Evolutionary conservation across 2,329 filamentous ascomycete species (phyloP), one percentile per base, ranked within the genome.

Genomic region (Trichoderma sp.): DNA sequence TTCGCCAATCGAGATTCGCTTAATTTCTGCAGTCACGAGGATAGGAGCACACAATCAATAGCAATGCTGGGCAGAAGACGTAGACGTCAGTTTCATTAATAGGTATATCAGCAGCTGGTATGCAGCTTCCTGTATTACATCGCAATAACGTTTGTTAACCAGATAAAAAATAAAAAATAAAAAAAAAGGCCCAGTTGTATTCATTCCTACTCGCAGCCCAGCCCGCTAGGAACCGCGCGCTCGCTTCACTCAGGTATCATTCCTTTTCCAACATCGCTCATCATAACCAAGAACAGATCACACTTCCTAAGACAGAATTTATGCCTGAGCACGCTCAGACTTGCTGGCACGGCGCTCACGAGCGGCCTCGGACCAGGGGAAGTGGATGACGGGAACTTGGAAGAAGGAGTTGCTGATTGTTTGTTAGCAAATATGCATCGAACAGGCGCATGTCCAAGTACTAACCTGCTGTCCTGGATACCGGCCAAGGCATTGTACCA

Each of bases 401-500:
- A 97, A 96, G 90, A 97, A 97, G 32, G 88, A 91, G 83, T 91
- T 91, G 85, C 93, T 96, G 78, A 73, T 50, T 58, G 70, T 9
- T 61, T 63, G 79, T 85, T 79, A 85, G 81, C 72, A 30, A 36
- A 55, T 26, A 43, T 23, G 17, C 15, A 26, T 39, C 15, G 36
- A 4, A 47, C 57, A 47, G 13, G 23, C 4, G 26, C 13, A 34
- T 36, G 30, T 26, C 4, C 5, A 26, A 28, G n/a, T 67, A 82
- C 86, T 76, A 80, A 90, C 88, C 87, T 88, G 79, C 84, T 86
- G 77, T 96, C 93, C 73, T 92, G 91, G 71, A 96, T 88, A 88
- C 93, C 93, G 67, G 93, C 92, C 73, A 95, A 85, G 47, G 93
- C 93, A 77, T 94, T 94, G 83, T 95, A 97, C 93, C 93, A 97